Evolutionary conservation across 306 rosid species (phyloP), one percentile per base, ranked within the genome.

Genomic region (Hippophae rhamnoides): DNA sequence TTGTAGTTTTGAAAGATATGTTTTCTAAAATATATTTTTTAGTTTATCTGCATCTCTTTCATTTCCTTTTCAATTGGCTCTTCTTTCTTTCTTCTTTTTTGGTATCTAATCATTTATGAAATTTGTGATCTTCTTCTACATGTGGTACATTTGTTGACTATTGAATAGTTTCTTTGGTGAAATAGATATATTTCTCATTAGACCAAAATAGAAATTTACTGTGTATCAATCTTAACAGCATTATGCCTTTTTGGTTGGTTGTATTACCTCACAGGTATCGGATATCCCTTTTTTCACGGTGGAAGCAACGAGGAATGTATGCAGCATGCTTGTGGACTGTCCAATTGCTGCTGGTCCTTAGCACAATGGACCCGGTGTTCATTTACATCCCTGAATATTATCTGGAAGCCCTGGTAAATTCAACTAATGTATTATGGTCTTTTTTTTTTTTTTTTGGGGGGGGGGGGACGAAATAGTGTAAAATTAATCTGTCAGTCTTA

Each of bases 271-370:
- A 52, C 76, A 92, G 98, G 96, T 85, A 78, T 67, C 95, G 96
- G 9, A 76, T 92, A 65, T 78, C 93, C 60, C 66, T 92, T 47
- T 80, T 70, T 75, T 82, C 96, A 40, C 76, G 76, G 64, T 87
- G 98, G 96, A 92, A 92, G 80, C 98, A 81, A 74, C 81, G 98
- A 78, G 98, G 95, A 73, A 92, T 92, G 98, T 92, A 83, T 76
- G 98, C 98, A 64, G 71, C 78, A 76, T 92, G 98, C 86, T 74
- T 87, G 83, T 92, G 96, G 98, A 82, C 93, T 71, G 95, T 88
- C 61, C 96, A 92, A 75, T 76, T 92, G 84, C 82, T 92, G 68
- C 76, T 92, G 76, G 86, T 82, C 74, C 86, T 92, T 58, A 85
- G 96, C 82, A 92, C 85, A 81, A 72, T 79, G 79, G 95, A 85